These are phyloP conservation scores for Aureobasidium sp. DNA, from an alignment of 2,329 filamentous ascomycete genomes.

Conservation along the genomic window DNA sequence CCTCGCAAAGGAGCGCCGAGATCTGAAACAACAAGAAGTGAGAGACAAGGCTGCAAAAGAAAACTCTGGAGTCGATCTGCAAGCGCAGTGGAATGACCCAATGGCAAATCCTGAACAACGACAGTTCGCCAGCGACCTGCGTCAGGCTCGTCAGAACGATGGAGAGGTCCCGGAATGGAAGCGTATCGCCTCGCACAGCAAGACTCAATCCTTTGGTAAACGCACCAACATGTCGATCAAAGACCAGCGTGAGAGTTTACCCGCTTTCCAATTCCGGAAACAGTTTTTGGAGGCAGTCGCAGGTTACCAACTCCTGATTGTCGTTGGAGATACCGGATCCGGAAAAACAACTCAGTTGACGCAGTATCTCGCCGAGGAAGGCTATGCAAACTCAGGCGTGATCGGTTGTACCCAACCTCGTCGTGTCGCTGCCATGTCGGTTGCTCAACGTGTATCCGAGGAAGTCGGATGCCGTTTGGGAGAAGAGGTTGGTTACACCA, in stretches of 20 bases:
- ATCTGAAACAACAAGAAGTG: constrained; percentile 78
- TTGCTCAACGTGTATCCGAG: constrained; percentile 91
- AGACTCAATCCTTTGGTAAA: constrained; percentile 73
- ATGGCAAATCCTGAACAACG: constrained; percentile 80
- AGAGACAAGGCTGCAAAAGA: constrained; percentile 70
- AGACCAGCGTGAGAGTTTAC: constrained; percentile 81
- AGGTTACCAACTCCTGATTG: constrained; percentile 85
- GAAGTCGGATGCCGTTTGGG: constrained; percentile 89
- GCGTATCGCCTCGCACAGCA: constrained; percentile 61
- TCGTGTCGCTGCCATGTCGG: constrained; percentile 94
- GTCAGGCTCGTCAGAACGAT: constrained; percentile 54
- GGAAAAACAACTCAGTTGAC: constrained; percentile 96
- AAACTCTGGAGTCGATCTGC: constrained; percentile 68
- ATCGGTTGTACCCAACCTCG: constrained; percentile 96
- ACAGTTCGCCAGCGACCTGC: constrained; percentile 81
- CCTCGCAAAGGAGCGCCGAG: constrained; percentile 80
- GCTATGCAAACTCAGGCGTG: constrained; percentile 76
- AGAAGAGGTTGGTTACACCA: constrained; percentile 91
- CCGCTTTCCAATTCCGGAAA: constrained; percentile 79
- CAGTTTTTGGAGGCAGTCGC: constrained; percentile 80
- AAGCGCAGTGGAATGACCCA: constrained; percentile 91
- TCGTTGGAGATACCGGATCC: constrained; percentile 93
- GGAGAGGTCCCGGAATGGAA: constrained; percentile 85
- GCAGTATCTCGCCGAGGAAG: constrained; percentile 87
- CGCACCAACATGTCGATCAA: constrained; percentile 89